Evolutionary conservation across 2,329 filamentous ascomycete species (phyloP), one percentile per base, ranked within the genome.

Genomic region (Diplodia sapinea): DNA sequence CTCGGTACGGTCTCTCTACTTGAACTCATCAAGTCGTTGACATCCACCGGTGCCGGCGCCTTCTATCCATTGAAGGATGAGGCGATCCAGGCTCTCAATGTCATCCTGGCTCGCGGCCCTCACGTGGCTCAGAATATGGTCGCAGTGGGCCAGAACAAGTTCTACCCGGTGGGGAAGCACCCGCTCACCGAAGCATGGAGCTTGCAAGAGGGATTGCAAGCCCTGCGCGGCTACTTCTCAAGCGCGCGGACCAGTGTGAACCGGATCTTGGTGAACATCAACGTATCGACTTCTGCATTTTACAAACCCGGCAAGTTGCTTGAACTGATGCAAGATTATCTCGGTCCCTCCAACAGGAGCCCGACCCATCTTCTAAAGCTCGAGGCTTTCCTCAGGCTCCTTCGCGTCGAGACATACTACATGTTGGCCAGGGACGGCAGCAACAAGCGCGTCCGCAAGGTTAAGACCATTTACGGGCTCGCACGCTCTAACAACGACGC

Each of bases 201-300:
- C 36, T 79, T 90, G 1, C 82, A 81, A 2, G 78, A 74, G 12
- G 86, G 86, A 1, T 77, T 90, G 0, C 79, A 85, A 57, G 87
- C 87, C 0, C 74, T 88, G 4, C 82, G 87, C 51, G 88, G 88
- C 0, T 90, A 86, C 75, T 89, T 86, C 72, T 80, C 86, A 12
- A 89, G 86, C 72, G 84, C 88, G 36, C 85, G 88, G 5, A 83
- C 86, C 1, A 84, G 86, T 2, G 85, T 86, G 15, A 83, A 82
- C 49, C 82, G 87, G 3, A 78, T 90, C 4, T 73, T 90, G 0
- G 74, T 90, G 13, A 90, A 91, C 67, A 79, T 90, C 3, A 88
- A 90, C 68, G 86, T 89, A 31, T 86, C 86, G 9, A 84, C 85
- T 54, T 81, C 82, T 2, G 86, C 87, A 0, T 89, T 87, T 72